Conservation (phyloP, 495 filamentous ascomycete genomes). For the Geopyxis carbonaria region DNA sequence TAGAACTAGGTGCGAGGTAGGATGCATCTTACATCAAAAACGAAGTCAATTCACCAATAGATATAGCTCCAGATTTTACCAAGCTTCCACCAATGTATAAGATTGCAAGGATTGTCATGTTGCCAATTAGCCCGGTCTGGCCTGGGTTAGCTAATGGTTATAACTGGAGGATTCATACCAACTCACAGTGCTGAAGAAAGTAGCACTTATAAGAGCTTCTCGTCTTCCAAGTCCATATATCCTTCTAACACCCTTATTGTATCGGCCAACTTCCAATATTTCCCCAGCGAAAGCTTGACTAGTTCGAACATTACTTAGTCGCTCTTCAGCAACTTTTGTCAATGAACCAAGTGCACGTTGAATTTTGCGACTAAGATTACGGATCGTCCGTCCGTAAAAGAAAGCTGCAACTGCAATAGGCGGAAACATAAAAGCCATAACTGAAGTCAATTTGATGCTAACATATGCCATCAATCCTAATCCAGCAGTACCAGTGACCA, state of each 20-base stretch:
- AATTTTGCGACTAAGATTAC: slow-evolving; percentile 74
- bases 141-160: neutral
- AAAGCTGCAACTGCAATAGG: slow-evolving; percentile 83
- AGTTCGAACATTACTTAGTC: slow-evolving; percentile 85
- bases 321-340: slow-evolving; percentile 92
- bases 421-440: slow-evolving; percentile 72
- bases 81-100: slow-evolving; percentile 81
- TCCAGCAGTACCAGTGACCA: slow-evolving; percentile 76
- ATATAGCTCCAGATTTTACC: slow-evolving; percentile 71
- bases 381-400: slow-evolving; percentile 71
- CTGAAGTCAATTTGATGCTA: slow-evolving; percentile 73
- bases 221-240: slow-evolving; percentile 75
- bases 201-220: slow-evolving; percentile 75
- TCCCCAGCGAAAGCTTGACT: slow-evolving; percentile 92
- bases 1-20: neutral
- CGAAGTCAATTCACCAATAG: slow-evolving; percentile 80
- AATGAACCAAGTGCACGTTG: slow-evolving; percentile 82
- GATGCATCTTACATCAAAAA: slow-evolving; percentile 68
- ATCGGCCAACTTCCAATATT: slow-evolving; percentile 69
- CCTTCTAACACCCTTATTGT: slow-evolving; percentile 78
- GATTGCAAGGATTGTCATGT: slow-evolving; percentile 87
- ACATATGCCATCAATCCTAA: slow-evolving; percentile 85
- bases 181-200: slow-evolving; percentile 65
- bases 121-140: slow-evolving; percentile 80
- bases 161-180: neutral